Percentiles rank a stretch among this genome's conserved stretches.
Conservation (phyloP, 73 alveolate species). For the Paramecium octaurelia region DNA sequence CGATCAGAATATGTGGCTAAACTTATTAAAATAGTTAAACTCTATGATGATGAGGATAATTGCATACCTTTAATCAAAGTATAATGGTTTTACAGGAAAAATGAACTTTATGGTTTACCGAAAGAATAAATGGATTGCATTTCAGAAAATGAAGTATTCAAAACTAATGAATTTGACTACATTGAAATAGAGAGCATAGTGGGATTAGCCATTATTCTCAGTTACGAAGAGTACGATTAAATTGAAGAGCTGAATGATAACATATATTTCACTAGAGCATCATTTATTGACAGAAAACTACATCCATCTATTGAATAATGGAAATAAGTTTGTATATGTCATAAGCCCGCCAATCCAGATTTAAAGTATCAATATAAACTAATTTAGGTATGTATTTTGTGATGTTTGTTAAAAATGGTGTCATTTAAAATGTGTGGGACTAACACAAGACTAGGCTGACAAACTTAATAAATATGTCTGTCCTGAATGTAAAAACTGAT, state of each 20-base stretch:
- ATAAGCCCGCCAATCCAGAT: constrained; percentile 53
- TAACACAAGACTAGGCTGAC: constrained; percentile 10
- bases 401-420: constrained; percentile 34
- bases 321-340: not conserved
- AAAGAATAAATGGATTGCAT: constrained; percentile 45
- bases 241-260: constrained; percentile 29
- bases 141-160: constrained; percentile 44
- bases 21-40: constrained; percentile 5
- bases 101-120: not conserved
- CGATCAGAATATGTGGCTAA: constrained; percentile 47
- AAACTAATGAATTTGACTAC: constrained; percentile 21
- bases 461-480: not conserved
- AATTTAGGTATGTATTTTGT: constrained; percentile 23
- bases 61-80: constrained; percentile 40
- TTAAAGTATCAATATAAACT: not conserved
- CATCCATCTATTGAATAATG: not conserved
- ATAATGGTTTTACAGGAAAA: constrained; percentile 16
- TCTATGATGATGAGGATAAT: constrained; percentile 31
- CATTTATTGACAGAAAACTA: not conserved
- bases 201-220: constrained; percentile 30
- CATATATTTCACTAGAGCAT: constrained; percentile 20
- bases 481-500: constrained; percentile 9
- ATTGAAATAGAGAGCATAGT: constrained; percentile 35
- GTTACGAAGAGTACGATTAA: constrained; percentile 15
- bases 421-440: constrained; percentile 23